Percentiles rank a stretch among this genome's conserved stretches.
Evolutionary conservation across 352 stramenopile genomes (phyloP).

Genomic region (Phytophthora boehmeriae): DNA sequence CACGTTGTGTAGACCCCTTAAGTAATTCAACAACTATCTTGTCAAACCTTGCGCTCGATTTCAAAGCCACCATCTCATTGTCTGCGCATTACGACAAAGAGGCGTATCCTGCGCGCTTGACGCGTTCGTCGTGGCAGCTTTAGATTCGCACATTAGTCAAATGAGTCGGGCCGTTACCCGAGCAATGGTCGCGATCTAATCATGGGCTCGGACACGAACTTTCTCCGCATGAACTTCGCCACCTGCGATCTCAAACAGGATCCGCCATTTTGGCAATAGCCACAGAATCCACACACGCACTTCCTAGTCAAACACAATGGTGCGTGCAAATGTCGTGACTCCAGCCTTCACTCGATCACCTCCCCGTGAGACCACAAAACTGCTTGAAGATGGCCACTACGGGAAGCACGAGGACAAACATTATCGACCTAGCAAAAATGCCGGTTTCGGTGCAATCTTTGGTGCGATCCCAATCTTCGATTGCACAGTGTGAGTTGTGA

Average conservation of each 20-base stretch:
- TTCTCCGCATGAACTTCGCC: not conserved
- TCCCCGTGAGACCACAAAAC: slow-evolving; percentile 28
- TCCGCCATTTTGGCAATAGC: slow-evolving; percentile 24
- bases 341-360: slow-evolving; percentile 8
- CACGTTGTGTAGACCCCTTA: too few species aligned
- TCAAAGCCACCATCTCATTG: too few species aligned
- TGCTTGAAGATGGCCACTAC: slow-evolving; percentile 19
- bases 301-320: slow-evolving; percentile 19
- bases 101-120: too few species aligned
- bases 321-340: slow-evolving; percentile 24
- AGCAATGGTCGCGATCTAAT: not conserved
- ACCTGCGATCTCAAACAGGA: not conserved
- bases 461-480: slow-evolving; percentile 15
- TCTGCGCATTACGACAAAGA: too few species aligned
- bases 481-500: not conserved
- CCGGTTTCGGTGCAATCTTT: slow-evolving; percentile 28
- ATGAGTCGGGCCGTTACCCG: not conserved
- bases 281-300: not conserved
- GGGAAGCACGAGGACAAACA: slow-evolving; percentile 22
- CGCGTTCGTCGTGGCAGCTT: not conserved
- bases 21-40: too few species aligned
- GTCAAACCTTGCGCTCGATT: too few species aligned
- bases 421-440: slow-evolving; percentile 23
- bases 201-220: not conserved
- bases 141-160: slow-evolving; percentile 3